Evolutionary conservation across 257 asterid species (phyloP).

Genomic region (Solanum piurae): DNA sequence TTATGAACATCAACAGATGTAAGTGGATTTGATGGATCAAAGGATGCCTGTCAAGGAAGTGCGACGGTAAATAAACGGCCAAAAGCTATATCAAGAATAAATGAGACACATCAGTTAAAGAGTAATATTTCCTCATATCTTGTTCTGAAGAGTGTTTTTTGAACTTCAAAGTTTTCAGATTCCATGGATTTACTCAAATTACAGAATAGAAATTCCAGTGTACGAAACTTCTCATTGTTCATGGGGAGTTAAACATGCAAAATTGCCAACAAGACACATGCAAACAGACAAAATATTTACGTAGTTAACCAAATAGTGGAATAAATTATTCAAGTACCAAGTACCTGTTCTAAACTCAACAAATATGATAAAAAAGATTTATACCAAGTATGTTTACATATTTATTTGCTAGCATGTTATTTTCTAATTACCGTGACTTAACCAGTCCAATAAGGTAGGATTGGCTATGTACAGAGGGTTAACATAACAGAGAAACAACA

Average conservation of each 20-base stretch:
- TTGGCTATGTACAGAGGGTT: not conserved
- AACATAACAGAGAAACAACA: not conserved
- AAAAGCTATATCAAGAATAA: not conserved
- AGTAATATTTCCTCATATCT: conserved; percentile 4
- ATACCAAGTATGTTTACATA: not conserved
- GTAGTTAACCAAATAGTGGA: not conserved
- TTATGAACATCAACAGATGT: conserved; percentile 57
- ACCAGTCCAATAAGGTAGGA: not conserved
- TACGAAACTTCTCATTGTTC: not conserved
- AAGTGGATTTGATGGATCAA: conserved; percentile 46
- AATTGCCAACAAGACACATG: not conserved
- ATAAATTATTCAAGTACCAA: not conserved
- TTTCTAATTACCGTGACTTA: not conserved
- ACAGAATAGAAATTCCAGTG: not conserved
- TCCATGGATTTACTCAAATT: not conserved
- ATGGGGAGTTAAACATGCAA: not conserved
- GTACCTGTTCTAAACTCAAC: not conserved
- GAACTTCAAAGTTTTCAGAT: not conserved
- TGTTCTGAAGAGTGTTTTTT: conserved; percentile 6
- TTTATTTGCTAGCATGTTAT: not conserved
- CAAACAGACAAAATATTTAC: not conserved
- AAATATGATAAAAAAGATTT: not conserved
- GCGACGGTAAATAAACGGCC: not conserved
- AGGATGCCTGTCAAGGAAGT: conserved; percentile 30
- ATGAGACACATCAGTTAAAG: not conserved